Percentiles rank a stretch among this genome's conserved stretches.
These are phyloP conservation scores for Pichia sp. DNA, from an alignment of 1,139 yeast genomes.

Conservation along the genomic window DNA sequence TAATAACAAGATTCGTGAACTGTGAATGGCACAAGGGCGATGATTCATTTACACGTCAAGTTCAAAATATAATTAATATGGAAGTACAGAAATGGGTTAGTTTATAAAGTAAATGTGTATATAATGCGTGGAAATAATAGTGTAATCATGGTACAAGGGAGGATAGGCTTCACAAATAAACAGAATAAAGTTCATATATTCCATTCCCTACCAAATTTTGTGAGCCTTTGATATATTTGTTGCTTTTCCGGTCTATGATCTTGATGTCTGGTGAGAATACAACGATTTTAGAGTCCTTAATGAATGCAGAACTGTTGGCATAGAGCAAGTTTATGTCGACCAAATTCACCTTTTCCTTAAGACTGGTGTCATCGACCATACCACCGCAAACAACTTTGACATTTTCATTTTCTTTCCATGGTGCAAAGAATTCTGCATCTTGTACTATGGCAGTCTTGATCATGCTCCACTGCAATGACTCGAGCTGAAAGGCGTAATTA, in stretches of 20 bases:
- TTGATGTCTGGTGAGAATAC: conserved; percentile 27
- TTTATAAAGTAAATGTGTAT: background rate
- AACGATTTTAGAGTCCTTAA: conserved; percentile 25
- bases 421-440: conserved; percentile 9
- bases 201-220: conserved; percentile 23
- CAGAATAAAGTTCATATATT: conserved; percentile 24
- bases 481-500: conserved; percentile 16
- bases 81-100: conserved; percentile 10
- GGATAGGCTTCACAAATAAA: conserved; percentile 15
- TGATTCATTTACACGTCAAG: conserved; percentile 3
- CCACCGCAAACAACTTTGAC: conserved; percentile 4
- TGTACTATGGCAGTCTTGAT: conserved; percentile 16
- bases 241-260: conserved; percentile 15
- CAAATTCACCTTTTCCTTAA: background rate
- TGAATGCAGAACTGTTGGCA: conserved; percentile 17
- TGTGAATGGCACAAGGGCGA: conserved; percentile 11
- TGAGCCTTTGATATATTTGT: conserved; percentile 4
- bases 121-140: background rate
- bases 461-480: conserved; percentile 15
- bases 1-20: conserved; percentile 12
- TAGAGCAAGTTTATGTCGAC: conserved; percentile 3
- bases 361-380: background rate
- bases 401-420: conserved; percentile 10
- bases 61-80: conserved; percentile 9
- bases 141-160: background rate